Evolutionary conservation across 2,329 filamentous ascomycete species (phyloP), one percentile per base, ranked within the genome.

Genomic region (Botrytis pseudocinerea): DNA sequence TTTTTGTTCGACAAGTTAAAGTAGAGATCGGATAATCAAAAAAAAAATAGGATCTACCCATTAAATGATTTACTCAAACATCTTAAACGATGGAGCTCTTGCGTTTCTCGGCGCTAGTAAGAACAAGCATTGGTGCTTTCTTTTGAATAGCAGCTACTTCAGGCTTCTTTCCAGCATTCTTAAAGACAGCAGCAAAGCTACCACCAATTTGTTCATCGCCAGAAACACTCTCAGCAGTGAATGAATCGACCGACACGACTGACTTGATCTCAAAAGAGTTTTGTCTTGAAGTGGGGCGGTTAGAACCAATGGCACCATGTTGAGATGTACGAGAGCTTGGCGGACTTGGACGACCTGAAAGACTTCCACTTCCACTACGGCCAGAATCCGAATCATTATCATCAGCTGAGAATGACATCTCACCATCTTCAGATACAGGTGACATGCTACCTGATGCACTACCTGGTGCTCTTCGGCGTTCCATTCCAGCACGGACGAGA

Each of bases 51-150:
- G 80, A 80, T 81, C 80, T 79, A 81, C 80, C 79, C 78, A 76
- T 68, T 78, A 73, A 66, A 72, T 77, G 48, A 51, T 32, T 28
- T 70, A 73, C 72, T 70, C 42, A 57, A 38, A 73, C n/a, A 57
- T 65, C 76, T 85, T 85, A 91, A 80, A 87, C 88, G 80, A 89
- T 83, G 74, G 87, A 85, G 83, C 88, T 92, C 87, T 94, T 97
- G 83, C 94, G 92, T 89, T 97, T 97, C 86, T 97, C 94, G 75
- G 91, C 92, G 82, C 91, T 95, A 77, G 93, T 95, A 77, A 98
- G 88, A 77, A 98, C 92, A 80, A 97, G 89, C 87, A 94, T 92
- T 71, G 94, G 92, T 78, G 92, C 92, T 86, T 92, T 95, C 83
- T 94, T 93, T 83, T 93, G 90, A 74, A 87, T 86, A 76, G 88